Evolutionary conservation across 305 asterid species (phyloP).

Genomic region (Fraxinus latifolia): DNA sequence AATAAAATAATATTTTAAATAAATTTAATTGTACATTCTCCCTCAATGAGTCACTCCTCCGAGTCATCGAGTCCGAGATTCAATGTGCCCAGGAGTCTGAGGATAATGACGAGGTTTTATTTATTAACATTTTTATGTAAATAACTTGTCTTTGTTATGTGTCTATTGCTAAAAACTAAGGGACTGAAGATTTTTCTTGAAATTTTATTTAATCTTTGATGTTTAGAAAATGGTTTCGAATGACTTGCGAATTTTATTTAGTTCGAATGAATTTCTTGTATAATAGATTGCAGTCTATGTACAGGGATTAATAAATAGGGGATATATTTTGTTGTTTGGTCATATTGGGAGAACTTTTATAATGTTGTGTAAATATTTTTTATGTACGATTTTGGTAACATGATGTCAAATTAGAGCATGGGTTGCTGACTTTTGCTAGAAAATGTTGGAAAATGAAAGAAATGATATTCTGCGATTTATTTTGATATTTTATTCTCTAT

Average conservation of each 20-base stretch:
- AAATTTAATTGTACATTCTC: too few relatives aligned
- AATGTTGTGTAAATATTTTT: too few relatives aligned
- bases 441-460: neutral
- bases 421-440: neutral
- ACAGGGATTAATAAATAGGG: neutral
- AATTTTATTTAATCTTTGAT: neutral
- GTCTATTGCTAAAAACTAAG: neutral
- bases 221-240: neutral
- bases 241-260: neutral
- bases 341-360: too few relatives aligned
- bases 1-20: too few relatives aligned
- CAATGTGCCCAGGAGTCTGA: slow-evolving; percentile 42
- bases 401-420: neutral
- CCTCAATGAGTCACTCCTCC: slow-evolving; percentile 36
- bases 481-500: neutral
- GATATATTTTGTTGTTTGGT: neutral
- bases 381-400: neutral
- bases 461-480: neutral
- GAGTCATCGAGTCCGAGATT: slow-evolving; percentile 56
- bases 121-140: neutral
- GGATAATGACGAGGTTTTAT: slow-evolving; percentile 27
- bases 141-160: neutral
- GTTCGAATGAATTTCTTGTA: neutral
- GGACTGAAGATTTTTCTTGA: neutral
- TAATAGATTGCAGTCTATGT: neutral